A percentile compares a stretch with the other conserved stretches of the same genome.
Evolutionary conservation across 1,139 yeast species (phyloP).

Genomic region (Debaryomyces sp.): DNA sequence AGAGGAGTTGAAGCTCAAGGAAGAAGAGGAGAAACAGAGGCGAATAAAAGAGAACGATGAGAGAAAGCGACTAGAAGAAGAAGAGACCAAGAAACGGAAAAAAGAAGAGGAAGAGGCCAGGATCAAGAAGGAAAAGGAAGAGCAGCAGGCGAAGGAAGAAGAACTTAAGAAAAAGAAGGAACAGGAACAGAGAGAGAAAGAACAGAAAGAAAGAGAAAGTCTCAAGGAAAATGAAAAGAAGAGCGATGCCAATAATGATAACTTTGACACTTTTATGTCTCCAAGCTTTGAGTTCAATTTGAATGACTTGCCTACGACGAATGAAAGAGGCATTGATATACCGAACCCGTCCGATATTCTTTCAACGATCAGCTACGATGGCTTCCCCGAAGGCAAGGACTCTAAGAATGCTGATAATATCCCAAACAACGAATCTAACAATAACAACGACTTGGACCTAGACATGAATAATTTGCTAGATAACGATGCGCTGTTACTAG

Average conservation of each 20-base stretch:
- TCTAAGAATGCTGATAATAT: conserved; percentile 6
- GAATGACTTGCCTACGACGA: conserved; percentile 10
- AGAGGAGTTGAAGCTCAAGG: conserved; percentile 43
- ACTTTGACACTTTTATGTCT: conserved; percentile 12
- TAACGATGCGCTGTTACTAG: conserved; percentile 46
- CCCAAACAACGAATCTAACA: conserved; percentile 13
- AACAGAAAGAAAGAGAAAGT: conserved; percentile 17
- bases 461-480: conserved; percentile 47
- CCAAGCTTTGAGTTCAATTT: conserved; percentile 14
- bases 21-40: conserved; percentile 34
- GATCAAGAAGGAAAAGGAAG: neutral
- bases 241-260: conserved; percentile 11
- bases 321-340: conserved; percentile 23
- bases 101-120: conserved; percentile 16
- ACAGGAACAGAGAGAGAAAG: conserved; percentile 21
- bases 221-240: conserved; percentile 13
- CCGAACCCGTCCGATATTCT: conserved; percentile 45
- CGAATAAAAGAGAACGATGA: conserved; percentile 26
- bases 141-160: conserved; percentile 3
- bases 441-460: conserved; percentile 29
- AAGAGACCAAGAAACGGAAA: conserved; percentile 13
- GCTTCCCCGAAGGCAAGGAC: conserved; percentile 8
- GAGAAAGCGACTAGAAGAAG: conserved; percentile 18
- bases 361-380: conserved; percentile 34
- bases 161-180: conserved; percentile 19